Conservation (phyloP, 768 basidiomycete species). For the Coprinopsis strossmayeri region DNA sequence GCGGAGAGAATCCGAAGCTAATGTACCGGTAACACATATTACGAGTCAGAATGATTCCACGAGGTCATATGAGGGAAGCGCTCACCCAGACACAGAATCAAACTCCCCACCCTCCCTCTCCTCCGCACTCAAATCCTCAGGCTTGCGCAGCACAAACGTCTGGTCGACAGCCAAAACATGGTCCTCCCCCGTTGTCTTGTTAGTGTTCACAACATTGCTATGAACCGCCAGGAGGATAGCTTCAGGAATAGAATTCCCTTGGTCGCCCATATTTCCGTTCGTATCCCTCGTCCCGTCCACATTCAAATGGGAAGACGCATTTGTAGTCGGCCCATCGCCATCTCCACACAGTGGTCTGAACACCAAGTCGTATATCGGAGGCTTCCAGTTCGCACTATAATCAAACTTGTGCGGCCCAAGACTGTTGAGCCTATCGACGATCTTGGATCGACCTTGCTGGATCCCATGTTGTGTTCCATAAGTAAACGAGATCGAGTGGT, state of each 20-base stretch:
- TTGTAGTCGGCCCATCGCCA: background rate
- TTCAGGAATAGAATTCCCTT: background rate
- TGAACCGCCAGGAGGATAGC: background rate
- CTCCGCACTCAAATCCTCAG: background rate
- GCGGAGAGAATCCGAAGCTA: too few species aligned
- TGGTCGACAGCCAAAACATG: constrained; percentile 8
- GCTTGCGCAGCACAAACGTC: constrained; percentile 5
- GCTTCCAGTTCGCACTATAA: background rate
- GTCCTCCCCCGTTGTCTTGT: background rate
- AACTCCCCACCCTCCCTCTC: background rate
- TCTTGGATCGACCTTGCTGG: background rate
- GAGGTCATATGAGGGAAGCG: too few species aligned
- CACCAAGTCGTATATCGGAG: background rate
- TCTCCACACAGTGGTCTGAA: background rate
- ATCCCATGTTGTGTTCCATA: background rate
- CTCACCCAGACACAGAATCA: background rate
- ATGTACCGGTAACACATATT: too few species aligned
- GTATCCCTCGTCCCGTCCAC: too few species aligned
- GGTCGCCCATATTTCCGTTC: background rate
- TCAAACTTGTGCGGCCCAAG: background rate
- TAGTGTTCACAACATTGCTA: constrained; percentile 2
- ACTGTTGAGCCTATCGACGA: background rate
- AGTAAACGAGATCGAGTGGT: too few species aligned
- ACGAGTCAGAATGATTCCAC: too few species aligned
- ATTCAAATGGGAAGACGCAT: background rate